Evolutionary conservation across 1,284 basidiomycete species (phyloP).

Genomic region (Sphagnurus paluster): DNA sequence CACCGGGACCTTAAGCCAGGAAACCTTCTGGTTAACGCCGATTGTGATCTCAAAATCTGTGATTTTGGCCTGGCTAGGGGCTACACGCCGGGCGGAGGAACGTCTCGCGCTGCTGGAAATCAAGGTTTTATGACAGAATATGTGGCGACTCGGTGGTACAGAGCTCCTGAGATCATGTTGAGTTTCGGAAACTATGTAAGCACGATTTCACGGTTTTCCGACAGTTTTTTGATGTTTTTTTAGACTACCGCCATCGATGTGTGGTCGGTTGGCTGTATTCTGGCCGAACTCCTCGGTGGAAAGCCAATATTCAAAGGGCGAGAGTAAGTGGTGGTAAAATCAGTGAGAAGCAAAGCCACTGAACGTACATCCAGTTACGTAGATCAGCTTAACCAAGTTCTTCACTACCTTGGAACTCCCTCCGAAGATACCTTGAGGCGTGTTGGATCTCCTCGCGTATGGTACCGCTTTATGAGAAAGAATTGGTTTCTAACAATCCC

Average conservation of each 20-base stretch:
- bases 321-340: slow-evolving; percentile 65
- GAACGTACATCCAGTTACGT: slow-evolving; percentile 68
- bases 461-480: slow-evolving; percentile 21
- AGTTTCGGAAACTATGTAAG: slow-evolving; percentile 94
- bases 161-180: slow-evolving; percentile 97
- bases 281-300: slow-evolving; percentile 94
- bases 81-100: slow-evolving; percentile 80
- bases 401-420: slow-evolving; percentile 97
- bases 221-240: background rate
- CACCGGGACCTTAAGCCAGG: slow-evolving; percentile 98
- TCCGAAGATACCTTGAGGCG: slow-evolving; percentile 94
- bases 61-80: slow-evolving; percentile 98
- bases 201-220: slow-evolving; percentile 4
- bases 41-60: slow-evolving; percentile 98
- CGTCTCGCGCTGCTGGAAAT: slow-evolving; percentile 69
- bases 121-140: slow-evolving; percentile 99
- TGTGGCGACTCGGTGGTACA: slow-evolving; percentile 97
- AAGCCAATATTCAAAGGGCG: slow-evolving; percentile 99
- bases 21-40: slow-evolving; percentile 95
- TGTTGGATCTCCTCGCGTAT: slow-evolving; percentile 86
- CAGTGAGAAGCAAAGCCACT: background rate
- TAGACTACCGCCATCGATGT: slow-evolving; percentile 90
- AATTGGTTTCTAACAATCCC: slow-evolving; percentile 3
- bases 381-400: slow-evolving; percentile 97
- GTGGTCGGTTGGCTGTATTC: slow-evolving; percentile 98